Evolutionary conservation across 176 grass and related monocot genomes (phyloP), one percentile per base, ranked within the genome.

Genomic region (Elaeis guineensis): DNA sequence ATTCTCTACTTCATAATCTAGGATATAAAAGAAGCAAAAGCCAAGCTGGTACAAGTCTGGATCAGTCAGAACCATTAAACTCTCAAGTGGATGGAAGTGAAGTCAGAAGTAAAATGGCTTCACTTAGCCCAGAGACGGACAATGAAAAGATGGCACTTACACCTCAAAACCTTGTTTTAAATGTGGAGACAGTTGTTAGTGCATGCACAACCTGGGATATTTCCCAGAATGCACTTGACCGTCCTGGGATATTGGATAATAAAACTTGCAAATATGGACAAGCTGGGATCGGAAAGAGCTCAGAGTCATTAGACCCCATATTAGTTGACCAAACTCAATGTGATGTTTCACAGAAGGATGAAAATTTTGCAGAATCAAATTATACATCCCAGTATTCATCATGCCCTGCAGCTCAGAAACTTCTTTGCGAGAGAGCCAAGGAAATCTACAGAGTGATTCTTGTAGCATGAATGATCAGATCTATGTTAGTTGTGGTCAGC

Each of bases 21-120:
- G 17, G 50, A 35, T 51, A 68, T 68, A 21, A 21, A 56, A 65
- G 16, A 25, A 50, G 63, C 21, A 52, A 65, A 50, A 68, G 52
- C 25, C 50, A 54, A 17, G 8, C 65, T 56, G 5, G 16, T 32
- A 21, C 65, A 44, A 55, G 2, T 21, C 26, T 22, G 17, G 18
- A 16, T n/a, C 23, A 56, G 9, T 56, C 52, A 16, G 26, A 56
- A 39, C 21, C 35, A 14, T 14, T 35, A 26, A 68, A 39, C 12
- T 18, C 51, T 68, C 26, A 35, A 16, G 52, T 21, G 35, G 52
- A 68, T 39, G 52, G 52, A 14, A 52, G 29, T 44, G 26, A 68
- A 56, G 25, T 25, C 28, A 68, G 28, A 68, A 39, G 18, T 22
- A 26, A 68, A 68, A 68, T 16, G 3, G 17, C 16, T 54, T 54